Conservation (phyloP, 352 stramenopile species). For the Globisporangium abappressorium region DNA sequence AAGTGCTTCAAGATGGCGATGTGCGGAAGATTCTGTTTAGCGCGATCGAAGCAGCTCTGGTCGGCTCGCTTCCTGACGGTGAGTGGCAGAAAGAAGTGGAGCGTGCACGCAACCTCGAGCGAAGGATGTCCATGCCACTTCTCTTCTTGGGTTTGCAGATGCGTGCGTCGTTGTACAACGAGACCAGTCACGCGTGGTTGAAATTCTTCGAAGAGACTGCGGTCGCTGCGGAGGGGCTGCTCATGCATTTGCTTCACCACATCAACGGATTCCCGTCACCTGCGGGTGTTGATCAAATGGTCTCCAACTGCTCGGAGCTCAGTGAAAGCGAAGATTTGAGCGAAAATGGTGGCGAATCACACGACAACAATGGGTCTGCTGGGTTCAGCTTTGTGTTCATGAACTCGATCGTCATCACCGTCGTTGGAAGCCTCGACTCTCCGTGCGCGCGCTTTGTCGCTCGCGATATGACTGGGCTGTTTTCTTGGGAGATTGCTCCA, state of each 20-base stretch:
- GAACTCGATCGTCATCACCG: slow-evolving; percentile 83
- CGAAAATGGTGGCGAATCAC: slow-evolving; percentile 18
- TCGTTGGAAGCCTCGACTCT: slow-evolving; percentile 79
- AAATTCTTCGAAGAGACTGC: slow-evolving; percentile 86
- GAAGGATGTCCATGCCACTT: slow-evolving; percentile 78
- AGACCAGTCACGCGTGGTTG: slow-evolving; percentile 63
- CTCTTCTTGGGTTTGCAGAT: slow-evolving; percentile 85
- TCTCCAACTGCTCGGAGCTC: slow-evolving; percentile 77
- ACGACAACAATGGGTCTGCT: slow-evolving; percentile 26
- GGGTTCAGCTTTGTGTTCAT: slow-evolving; percentile 87
- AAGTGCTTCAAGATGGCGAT: slow-evolving; percentile 72
- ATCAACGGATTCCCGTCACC: slow-evolving; percentile 84
- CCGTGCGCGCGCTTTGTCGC: slow-evolving; percentile 74
- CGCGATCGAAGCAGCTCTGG: slow-evolving; percentile 80
- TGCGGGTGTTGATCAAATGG: slow-evolving; percentile 80
- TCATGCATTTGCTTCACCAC: slow-evolving; percentile 86
- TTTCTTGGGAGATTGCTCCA: slow-evolving; percentile 80
- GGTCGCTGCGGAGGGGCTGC: slow-evolving; percentile 69
- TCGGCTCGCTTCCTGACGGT: slow-evolving; percentile 72
- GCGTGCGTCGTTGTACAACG: slow-evolving; percentile 73
- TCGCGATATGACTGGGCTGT: slow-evolving; percentile 82
- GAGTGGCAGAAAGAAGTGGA: slow-evolving; percentile 84
- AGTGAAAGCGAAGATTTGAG: slow-evolving; percentile 35
- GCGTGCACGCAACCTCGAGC: slow-evolving; percentile 51
- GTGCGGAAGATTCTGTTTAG: slow-evolving; percentile 86